Conservation (phyloP, 164 flowering plant species). For the Litsea cubeba region DNA sequence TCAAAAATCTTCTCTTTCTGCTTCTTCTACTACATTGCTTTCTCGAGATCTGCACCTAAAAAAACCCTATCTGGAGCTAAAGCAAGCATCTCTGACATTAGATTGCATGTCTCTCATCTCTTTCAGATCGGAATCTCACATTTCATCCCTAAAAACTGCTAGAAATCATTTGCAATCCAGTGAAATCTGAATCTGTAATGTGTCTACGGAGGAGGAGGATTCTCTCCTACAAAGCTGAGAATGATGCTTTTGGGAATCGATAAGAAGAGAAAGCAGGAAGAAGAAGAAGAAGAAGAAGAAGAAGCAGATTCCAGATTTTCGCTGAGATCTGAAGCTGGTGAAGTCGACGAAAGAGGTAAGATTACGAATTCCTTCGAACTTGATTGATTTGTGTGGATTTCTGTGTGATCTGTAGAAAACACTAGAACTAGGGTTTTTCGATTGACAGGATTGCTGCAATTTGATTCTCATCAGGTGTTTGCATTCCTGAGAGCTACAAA, state of each 20-base stretch:
- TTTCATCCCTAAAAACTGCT: not conserved
- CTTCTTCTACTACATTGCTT: too few relatives aligned
- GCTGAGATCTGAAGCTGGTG: constrained; percentile 39
- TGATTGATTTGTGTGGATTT: not conserved
- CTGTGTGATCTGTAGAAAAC: not conserved
- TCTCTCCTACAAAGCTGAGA: constrained; percentile 74
- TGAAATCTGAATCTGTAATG: not conserved
- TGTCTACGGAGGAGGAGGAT: constrained; percentile 32
- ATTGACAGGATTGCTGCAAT: not conserved
- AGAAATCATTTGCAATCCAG: not conserved
- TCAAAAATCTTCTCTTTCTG: too few relatives aligned
- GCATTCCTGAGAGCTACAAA: constrained; percentile 48
- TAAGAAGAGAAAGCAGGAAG: constrained; percentile 51
- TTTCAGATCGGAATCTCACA: not conserved
- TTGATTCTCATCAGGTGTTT: constrained; percentile 25
- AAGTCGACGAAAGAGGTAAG: constrained; percentile 42
- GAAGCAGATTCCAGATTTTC: constrained; percentile 40
- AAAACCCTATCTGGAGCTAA: too few relatives aligned
- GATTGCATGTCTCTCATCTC: not conserved
- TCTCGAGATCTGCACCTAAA: too few relatives aligned
- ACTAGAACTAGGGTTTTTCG: not conserved
- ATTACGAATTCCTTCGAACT: not conserved
- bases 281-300: constrained; percentile 28
- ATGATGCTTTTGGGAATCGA: constrained; percentile 58
- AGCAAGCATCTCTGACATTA: not conserved